These are phyloP conservation scores for Pyrus hybrid DNA, from an alignment of 331 rosid genomes.

Conservation along the genomic window DNA sequence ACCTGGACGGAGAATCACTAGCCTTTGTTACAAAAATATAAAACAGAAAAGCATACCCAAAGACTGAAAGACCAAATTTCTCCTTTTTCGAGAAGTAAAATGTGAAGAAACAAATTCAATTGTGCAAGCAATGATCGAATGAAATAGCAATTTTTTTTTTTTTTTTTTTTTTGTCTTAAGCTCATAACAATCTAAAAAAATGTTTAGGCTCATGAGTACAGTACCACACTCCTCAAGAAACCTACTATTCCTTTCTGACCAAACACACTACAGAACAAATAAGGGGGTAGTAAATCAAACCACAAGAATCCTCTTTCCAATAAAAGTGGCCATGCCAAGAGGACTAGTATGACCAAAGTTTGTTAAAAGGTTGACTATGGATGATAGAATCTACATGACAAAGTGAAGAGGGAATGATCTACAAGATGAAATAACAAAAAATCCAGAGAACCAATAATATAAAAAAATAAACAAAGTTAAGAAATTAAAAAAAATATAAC, in stretches of 20 bases:
- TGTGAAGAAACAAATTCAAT: not conserved
- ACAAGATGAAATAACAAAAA: not conserved
- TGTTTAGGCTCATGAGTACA: not conserved
- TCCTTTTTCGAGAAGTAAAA: not conserved
- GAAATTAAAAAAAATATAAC: not conserved
- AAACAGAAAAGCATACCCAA: not conserved
- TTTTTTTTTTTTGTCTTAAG: too few relatives aligned
- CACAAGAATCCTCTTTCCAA: not conserved
- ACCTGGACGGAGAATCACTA: slow-evolving; percentile 39
- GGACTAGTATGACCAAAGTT: not conserved
- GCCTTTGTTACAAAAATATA: slow-evolving; percentile 4
- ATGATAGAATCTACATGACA: not conserved
- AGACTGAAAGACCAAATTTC: not conserved
- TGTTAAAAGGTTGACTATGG: not conserved
- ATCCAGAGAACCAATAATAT: not conserved
- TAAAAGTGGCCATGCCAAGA: not conserved
- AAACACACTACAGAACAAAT: not conserved
- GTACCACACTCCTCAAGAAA: not conserved
- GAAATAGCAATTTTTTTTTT: not conserved
- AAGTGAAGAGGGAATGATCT: not conserved
- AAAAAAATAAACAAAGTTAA: not conserved
- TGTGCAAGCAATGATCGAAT: not conserved
- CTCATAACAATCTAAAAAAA: not conserved
- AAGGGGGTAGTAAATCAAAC: not conserved
- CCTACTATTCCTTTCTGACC: not conserved